Conservation (phyloP, 352 stramenopile genomes). For the Lagenidium giganteum region DNA sequence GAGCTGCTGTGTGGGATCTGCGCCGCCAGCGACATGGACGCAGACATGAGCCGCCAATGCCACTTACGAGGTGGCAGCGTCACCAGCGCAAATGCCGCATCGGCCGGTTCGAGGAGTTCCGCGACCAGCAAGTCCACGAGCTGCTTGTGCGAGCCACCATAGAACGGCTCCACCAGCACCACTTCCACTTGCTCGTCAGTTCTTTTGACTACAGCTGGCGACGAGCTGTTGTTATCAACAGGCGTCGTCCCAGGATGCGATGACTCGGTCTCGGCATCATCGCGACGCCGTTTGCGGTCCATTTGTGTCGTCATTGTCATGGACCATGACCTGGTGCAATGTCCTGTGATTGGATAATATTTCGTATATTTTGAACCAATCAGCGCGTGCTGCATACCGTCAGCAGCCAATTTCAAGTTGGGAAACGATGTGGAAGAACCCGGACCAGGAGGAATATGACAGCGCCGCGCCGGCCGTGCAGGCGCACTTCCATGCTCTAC, state of each 20-base stretch:
- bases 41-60: conserved; percentile 38
- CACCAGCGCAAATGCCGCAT: conserved; percentile 17
- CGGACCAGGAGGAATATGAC: conserved; percentile 68
- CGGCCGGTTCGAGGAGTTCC: conserved; percentile 12
- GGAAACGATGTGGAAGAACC: conserved; percentile 43
- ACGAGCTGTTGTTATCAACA: no score
- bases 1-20: conserved; percentile 12
- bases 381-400: no score
- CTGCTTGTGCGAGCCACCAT: conserved; percentile 47
- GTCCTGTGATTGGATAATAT: no score
- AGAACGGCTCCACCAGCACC: conserved; percentile 33
- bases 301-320: no score
- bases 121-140: conserved; percentile 31
- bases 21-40: conserved; percentile 21
- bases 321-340: no score
- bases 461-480: conserved; percentile 65
- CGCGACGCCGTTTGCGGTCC: no score
- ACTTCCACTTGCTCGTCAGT: conserved; percentile 8
- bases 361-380: no score
- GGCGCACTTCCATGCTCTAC: conserved; percentile 75
- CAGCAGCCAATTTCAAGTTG: no score
- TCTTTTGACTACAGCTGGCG: conserved; percentile 23
- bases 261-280: no score
- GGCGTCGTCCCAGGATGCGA: no score
- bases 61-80: conserved; percentile 39